These are phyloP conservation scores for Cyclotella baltica DNA, from an alignment of 108 stramenopile species.

Conservation along the genomic window DNA sequence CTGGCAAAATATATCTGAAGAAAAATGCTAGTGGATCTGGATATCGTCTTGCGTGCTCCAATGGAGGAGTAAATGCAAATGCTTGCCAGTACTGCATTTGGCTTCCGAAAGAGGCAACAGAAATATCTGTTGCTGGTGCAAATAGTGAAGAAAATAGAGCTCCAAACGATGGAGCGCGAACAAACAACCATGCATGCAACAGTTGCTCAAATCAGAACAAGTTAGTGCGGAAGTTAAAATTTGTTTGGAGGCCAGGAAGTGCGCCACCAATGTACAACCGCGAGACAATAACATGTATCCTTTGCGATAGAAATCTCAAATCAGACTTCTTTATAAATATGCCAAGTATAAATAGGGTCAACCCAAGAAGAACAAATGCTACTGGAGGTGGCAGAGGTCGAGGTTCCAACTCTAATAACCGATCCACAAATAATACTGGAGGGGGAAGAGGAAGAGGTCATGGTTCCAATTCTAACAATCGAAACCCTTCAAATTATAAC, in stretches of 20 bases:
- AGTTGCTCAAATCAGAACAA: constrained; percentile 57
- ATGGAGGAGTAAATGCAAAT: constrained; percentile 54
- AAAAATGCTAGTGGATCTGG: constrained; percentile 57
- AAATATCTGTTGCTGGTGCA: constrained; percentile 53
- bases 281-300: constrained; percentile 65
- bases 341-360: constrained; percentile 73
- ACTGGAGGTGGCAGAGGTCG: constrained; percentile 26
- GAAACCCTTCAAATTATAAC: background rate
- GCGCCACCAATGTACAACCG: constrained; percentile 84
- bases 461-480: constrained; percentile 18
- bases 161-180: background rate
- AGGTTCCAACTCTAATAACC: constrained; percentile 18
- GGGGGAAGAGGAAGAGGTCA: constrained; percentile 26
- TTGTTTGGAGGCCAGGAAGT: constrained; percentile 80
- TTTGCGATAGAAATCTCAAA: constrained; percentile 79
- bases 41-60: constrained; percentile 71
- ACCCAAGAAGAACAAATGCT: constrained; percentile 35
- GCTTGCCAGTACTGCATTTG: constrained; percentile 76
- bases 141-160: constrained; percentile 36
- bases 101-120: constrained; percentile 68
- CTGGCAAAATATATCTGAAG: constrained; percentile 62
- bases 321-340: constrained; percentile 70
- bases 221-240: constrained; percentile 67
- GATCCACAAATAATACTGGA: constrained; percentile 20
- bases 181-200: constrained; percentile 40